These are phyloP conservation scores for Rhizoclosmatium sp. DNA, from an alignment of 192 early-diverging fungal species.

Conservation along the genomic window DNA sequence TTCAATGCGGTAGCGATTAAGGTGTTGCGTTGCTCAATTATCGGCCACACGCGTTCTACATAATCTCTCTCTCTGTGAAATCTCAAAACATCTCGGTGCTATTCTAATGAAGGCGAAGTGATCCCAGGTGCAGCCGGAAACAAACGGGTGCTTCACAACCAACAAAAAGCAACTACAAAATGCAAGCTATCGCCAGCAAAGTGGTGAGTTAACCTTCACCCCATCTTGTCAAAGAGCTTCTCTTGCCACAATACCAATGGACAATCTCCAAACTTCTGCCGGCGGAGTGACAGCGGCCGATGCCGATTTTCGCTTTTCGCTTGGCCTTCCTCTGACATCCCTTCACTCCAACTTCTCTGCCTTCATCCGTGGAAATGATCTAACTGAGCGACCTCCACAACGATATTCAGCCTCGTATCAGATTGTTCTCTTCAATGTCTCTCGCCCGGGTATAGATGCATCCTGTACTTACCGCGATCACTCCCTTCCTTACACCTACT, in stretches of 20 bases:
- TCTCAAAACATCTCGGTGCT: background rate
- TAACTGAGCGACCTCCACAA: background rate
- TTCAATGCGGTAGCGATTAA: no score
- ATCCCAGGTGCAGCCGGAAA: background rate
- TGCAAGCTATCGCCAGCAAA: conserved; percentile 21
- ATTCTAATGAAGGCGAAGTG: background rate
- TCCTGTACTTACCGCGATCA: background rate
- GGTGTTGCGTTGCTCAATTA: no score
- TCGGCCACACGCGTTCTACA: no score
- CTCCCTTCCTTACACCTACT: background rate
- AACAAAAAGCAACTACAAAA: background rate
- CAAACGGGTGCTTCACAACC: no score
- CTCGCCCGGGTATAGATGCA: conserved; percentile 20
- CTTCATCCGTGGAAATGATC: background rate
- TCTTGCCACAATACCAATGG: background rate
- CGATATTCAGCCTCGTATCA: conserved; percentile 13
- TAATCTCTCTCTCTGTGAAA: background rate
- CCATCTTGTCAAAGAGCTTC: background rate
- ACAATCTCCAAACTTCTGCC: background rate
- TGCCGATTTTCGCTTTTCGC: background rate
- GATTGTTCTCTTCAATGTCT: conserved; percentile 32
- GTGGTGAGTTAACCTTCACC: conserved; percentile 10
- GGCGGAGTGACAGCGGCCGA: background rate
- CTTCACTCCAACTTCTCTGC: background rate
- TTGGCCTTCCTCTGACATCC: background rate